These are phyloP conservation scores for Fusarium nodosum DNA, from an alignment of 2,329 filamentous ascomycete species.

Conservation along the genomic window DNA sequence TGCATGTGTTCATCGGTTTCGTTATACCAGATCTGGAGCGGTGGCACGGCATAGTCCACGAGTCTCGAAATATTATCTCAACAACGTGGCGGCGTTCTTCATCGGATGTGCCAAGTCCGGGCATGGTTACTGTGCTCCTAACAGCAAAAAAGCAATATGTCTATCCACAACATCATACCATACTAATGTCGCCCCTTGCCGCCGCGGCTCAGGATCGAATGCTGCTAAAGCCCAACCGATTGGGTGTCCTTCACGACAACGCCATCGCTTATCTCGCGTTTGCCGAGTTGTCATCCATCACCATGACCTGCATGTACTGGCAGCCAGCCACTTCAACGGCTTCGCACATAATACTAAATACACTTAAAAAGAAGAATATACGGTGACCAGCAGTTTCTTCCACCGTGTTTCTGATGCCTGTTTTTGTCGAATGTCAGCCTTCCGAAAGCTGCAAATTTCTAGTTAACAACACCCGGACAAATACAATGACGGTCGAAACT, in stretches of 20 bases:
- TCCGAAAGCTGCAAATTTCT: not conserved
- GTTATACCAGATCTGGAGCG: conserved; percentile 36
- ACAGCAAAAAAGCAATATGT: conserved; percentile 45
- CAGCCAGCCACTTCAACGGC: conserved; percentile 37
- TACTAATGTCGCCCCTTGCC: conserved; percentile 40
- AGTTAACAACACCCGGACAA: not conserved
- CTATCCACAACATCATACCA: conserved; percentile 33
- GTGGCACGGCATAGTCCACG: conserved; percentile 21
- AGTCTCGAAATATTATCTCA: conserved; percentile 23
- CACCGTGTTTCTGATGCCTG: not conserved
- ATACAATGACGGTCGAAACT: not conserved
- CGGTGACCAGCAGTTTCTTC: not conserved
- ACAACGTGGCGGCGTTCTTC: conserved; percentile 40
- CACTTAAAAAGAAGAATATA: conserved; percentile 4
- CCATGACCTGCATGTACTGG: conserved; percentile 45
- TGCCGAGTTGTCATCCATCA: conserved; percentile 36
- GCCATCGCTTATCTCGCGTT: conserved; percentile 49
- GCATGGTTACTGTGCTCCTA: conserved; percentile 33
- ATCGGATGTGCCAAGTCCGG: conserved; percentile 39
- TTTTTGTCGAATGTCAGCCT: not conserved
- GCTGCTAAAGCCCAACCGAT: conserved; percentile 46
- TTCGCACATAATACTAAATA: conserved; percentile 31
- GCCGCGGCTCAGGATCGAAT: conserved; percentile 42
- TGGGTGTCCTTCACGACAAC: conserved; percentile 42
- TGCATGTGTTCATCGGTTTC: conserved; percentile 38